phyloP scores from a whole-genome alignment of 768 basidiomycete species.

The Panaeolus papilionaceus region DNA sequence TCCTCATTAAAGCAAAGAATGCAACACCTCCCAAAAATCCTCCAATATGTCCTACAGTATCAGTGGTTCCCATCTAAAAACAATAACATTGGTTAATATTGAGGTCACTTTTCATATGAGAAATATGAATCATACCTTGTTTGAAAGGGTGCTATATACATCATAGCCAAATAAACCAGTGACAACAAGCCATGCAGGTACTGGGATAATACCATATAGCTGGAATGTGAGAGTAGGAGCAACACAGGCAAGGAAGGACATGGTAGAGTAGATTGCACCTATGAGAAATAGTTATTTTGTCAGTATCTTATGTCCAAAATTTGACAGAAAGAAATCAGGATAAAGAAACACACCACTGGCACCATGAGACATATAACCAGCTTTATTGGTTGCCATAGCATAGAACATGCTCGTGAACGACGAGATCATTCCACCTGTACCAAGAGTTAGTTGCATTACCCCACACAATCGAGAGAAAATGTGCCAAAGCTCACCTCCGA shows the following conservation, averaged over 20 bases:
- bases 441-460: constrained; percentile 11
- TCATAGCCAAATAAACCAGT: constrained; percentile 72
- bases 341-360: constrained; percentile 67
- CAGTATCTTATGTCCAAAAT: background rate
- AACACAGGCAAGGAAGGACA: constrained; percentile 76
- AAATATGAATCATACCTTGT: constrained; percentile 38
- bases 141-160: constrained; percentile 48
- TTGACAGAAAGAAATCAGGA: background rate
- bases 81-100: constrained; percentile 9
- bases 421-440: constrained; percentile 63
- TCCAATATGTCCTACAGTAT: constrained; percentile 73
- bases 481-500: constrained; percentile 57
- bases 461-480: background rate
- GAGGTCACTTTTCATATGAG: background rate
- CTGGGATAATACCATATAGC: constrained; percentile 78
- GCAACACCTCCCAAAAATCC: constrained; percentile 67
- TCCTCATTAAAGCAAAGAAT: constrained; percentile 50
- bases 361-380: constrained; percentile 56
- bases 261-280: constrained; percentile 76
- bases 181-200: constrained; percentile 81
- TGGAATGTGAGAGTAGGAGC: constrained; percentile 70
- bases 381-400: constrained; percentile 44
- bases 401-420: constrained; percentile 58
- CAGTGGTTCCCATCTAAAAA: constrained; percentile 54
- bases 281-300: constrained; percentile 15